Conservation (phyloP, 1,139 yeast genomes). For the Candida sanyaensis region DNA sequence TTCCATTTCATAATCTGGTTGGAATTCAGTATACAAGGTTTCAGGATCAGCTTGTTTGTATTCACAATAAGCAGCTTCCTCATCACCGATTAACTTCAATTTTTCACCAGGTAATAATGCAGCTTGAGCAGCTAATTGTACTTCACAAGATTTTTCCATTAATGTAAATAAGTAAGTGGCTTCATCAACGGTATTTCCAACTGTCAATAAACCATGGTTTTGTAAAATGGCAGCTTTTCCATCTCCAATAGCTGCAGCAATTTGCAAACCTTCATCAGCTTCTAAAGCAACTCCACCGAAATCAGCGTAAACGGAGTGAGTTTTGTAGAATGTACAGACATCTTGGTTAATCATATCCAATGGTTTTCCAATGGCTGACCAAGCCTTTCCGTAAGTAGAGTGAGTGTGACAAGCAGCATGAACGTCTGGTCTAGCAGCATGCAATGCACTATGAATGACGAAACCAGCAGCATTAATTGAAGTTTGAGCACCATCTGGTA, state of each 20-base stretch:
- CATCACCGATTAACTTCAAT: slow-evolving; percentile 50
- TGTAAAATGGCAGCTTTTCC: slow-evolving; percentile 63
- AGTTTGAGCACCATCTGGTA: slow-evolving; percentile 62
- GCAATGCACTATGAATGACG: slow-evolving; percentile 76
- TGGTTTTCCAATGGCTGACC: slow-evolving; percentile 68
- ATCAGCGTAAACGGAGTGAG: slow-evolving; percentile 63
- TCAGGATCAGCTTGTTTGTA: slow-evolving; percentile 66
- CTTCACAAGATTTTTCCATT: slow-evolving; percentile 69
- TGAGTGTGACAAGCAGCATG: slow-evolving; percentile 85
- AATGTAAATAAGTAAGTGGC: slow-evolving; percentile 74
- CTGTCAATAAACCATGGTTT: slow-evolving; percentile 80
- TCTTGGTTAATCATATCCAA: slow-evolving; percentile 84
- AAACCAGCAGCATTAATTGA: slow-evolving; percentile 83
- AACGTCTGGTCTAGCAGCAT: slow-evolving; percentile 76
- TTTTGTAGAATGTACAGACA: slow-evolving; percentile 65
- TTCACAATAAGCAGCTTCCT: slow-evolving; percentile 70
- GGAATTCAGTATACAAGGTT: slow-evolving; percentile 70
- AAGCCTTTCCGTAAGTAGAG: slow-evolving; percentile 74
- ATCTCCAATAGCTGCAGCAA: slow-evolving; percentile 70
- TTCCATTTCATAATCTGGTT: slow-evolving; percentile 51
- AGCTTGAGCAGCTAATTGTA: slow-evolving; percentile 72
- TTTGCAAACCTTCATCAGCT: slow-evolving; percentile 65
- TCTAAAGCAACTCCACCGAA: slow-evolving; percentile 85
- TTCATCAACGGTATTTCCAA: slow-evolving; percentile 78
- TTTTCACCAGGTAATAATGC: slow-evolving; percentile 41